Conservation (phyloP, 2,329 filamentous ascomycete genomes). For the Fusarium sublunatum region DNA sequence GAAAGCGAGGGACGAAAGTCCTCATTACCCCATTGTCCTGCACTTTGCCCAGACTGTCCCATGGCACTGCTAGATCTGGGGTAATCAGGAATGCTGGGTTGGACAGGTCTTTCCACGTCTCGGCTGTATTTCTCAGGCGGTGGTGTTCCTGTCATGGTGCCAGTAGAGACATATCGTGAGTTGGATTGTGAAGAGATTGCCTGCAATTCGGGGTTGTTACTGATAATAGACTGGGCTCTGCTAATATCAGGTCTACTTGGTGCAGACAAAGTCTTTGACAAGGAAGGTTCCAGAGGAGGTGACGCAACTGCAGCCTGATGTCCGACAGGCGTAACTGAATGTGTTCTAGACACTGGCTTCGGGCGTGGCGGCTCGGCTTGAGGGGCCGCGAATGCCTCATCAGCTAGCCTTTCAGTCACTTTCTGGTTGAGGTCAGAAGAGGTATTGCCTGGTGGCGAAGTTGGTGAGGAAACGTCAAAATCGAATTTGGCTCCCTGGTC, state of each 20-base stretch:
- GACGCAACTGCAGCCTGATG: constrained; percentile 40
- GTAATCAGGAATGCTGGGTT: constrained; percentile 40
- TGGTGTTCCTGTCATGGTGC: constrained; percentile 80
- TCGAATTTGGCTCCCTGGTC: constrained; percentile 87
- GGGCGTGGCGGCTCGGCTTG: constrained; percentile 35
- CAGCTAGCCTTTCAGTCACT: constrained; percentile 80
- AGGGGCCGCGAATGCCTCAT: constrained; percentile 79
- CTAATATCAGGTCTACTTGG: constrained; percentile 63
- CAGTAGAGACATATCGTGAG: constrained; percentile 65
- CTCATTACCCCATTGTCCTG: constrained; percentile 28
- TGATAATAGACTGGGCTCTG: constrained; percentile 72
- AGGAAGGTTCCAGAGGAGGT: constrained; percentile 45
- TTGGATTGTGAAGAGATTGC: constrained; percentile 62
- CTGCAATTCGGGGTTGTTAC: constrained; percentile 70
- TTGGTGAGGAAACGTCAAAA: constrained; percentile 71
- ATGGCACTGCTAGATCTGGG: constrained; percentile 47
- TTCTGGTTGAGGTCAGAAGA: constrained; percentile 65
- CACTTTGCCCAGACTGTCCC: constrained; percentile 39
- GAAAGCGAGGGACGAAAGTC: constrained; percentile 36
- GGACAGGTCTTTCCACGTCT: constrained; percentile 27
- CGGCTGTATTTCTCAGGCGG: constrained; percentile 56
- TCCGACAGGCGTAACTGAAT: constrained; percentile 47
- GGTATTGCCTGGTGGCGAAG: constrained; percentile 62
- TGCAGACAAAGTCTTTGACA: constrained; percentile 55
- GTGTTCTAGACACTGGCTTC: constrained; percentile 44